Percentiles rank a stretch among this genome's conserved stretches.
These are phyloP conservation scores for Teratosphaeria gauchensis DNA, from an alignment of 2,329 filamentous ascomycete species.

Conservation along the genomic window DNA sequence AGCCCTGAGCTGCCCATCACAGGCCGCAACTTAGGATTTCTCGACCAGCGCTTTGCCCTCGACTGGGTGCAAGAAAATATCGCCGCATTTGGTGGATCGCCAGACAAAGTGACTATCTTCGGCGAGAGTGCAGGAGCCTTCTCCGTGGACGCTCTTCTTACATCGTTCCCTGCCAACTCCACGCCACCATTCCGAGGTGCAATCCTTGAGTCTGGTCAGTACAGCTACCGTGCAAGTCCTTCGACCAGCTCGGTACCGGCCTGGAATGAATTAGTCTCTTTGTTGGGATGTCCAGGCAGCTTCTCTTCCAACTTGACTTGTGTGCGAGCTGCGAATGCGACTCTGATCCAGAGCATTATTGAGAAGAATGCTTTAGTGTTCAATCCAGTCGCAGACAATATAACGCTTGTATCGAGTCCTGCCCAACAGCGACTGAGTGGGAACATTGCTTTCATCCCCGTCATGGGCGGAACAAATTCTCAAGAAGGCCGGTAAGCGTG, in stretches of 20 bases:
- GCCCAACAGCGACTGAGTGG: slow-evolving; percentile 16
- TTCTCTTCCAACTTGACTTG: slow-evolving; percentile 14
- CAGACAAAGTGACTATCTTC: slow-evolving; percentile 28
- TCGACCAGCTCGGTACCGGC: slow-evolving; percentile 8
- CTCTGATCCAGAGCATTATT: slow-evolving; percentile 22
- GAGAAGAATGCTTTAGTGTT: slow-evolving; percentile 22
- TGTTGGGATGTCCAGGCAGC: slow-evolving; percentile 19
- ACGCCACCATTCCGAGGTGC: slow-evolving; percentile 26
- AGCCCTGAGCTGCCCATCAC: slow-evolving; percentile 25
- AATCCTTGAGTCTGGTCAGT: slow-evolving; percentile 24
- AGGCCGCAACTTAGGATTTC: slow-evolving; percentile 26
- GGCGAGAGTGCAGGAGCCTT: slow-evolving; percentile 26
- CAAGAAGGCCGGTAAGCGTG: slow-evolving; percentile 25
- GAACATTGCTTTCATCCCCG: slow-evolving; percentile 26
- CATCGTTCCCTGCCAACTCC: slow-evolving; percentile 16
- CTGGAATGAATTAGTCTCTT: slow-evolving; percentile 18
- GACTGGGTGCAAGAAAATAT: slow-evolving; percentile 32
- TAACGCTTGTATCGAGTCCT: slow-evolving; percentile 23
- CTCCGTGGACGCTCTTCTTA: slow-evolving; percentile 24
- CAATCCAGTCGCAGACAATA: slow-evolving; percentile 23
- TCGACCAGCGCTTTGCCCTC: slow-evolving; percentile 28
- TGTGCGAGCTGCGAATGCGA: slow-evolving; percentile 22
- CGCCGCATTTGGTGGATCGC: slow-evolving; percentile 28
- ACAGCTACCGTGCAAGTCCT: slow-evolving; percentile 16
- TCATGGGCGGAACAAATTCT: slow-evolving; percentile 25